A percentile compares a stretch with the other conserved stretches of the same genome.
Conservation (phyloP, 768 basidiomycete genomes). For the Boletellus emodensis region DNA sequence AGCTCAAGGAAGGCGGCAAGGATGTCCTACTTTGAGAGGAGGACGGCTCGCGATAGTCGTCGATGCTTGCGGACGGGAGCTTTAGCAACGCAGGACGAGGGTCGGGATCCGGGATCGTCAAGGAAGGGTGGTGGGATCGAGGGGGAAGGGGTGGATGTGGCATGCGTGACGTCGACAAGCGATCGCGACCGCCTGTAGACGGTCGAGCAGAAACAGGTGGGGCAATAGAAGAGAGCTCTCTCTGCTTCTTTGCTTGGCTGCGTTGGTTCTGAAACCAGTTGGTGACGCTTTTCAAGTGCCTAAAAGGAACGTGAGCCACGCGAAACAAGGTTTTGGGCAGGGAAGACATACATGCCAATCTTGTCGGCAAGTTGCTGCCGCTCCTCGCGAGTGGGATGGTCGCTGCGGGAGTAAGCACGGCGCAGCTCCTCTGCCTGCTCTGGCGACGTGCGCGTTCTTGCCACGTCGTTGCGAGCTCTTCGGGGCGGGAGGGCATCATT, state of each 20-base stretch:
- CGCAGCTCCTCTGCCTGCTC: slow-evolving; percentile 68
- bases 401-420: slow-evolving; percentile 58
- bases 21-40: slow-evolving; percentile 30
- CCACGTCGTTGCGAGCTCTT: slow-evolving; percentile 27
- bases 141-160: slow-evolving; percentile 14
- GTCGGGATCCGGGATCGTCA: slow-evolving; percentile 23
- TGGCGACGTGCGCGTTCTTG: slow-evolving; percentile 57
- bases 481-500: slow-evolving; percentile 37
- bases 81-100: slow-evolving; percentile 11
- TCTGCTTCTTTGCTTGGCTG: slow-evolving; percentile 68
- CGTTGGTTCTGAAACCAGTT: slow-evolving; percentile 90
- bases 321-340: slow-evolving; percentile 5
- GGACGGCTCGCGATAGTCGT: slow-evolving; percentile 18
- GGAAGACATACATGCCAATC: slow-evolving; percentile 68
- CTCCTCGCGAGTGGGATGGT: slow-evolving; percentile 67
- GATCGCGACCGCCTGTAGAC: slow-evolving; percentile 10
- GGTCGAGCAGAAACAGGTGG: slow-evolving; percentile 18
- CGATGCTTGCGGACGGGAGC: slow-evolving; percentile 10
- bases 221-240: slow-evolving; percentile 43
- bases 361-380: slow-evolving; percentile 59
- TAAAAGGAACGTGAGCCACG: slow-evolving; percentile 35
- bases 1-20: slow-evolving; percentile 26
- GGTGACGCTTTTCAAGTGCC: slow-evolving; percentile 75
- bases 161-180: slow-evolving; percentile 6
- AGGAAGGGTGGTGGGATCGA: slow-evolving; percentile 30